Conservation (phyloP, 495 filamentous ascomycete genomes). For the Cairneyella variabilis region DNA sequence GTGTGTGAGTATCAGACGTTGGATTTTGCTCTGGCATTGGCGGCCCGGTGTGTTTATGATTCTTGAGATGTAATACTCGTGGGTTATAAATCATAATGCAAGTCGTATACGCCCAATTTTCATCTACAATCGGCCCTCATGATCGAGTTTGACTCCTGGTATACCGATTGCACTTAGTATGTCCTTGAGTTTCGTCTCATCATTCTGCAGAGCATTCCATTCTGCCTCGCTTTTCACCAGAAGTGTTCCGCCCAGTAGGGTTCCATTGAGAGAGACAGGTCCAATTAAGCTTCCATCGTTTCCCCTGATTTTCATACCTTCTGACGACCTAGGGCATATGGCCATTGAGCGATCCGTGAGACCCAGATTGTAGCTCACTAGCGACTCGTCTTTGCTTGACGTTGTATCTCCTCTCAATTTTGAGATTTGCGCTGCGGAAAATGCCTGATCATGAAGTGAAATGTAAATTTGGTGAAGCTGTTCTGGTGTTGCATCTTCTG, state of each 20-base stretch:
- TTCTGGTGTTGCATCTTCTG: conserved; percentile 34
- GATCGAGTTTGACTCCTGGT: conserved; percentile 26
- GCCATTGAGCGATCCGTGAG: conserved; percentile 68
- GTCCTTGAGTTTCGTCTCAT: conserved; percentile 46
- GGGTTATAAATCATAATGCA: conserved; percentile 3
- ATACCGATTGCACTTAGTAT: conserved; percentile 61
- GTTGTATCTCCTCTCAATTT: background rate
- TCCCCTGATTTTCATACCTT: conserved; percentile 33
- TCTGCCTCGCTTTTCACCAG: conserved; percentile 72
- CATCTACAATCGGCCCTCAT: conserved; percentile 4
- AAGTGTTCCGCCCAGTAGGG: conserved; percentile 73
- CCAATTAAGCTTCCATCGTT: conserved; percentile 37
- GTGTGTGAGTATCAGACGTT: background rate
- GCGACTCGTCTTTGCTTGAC: conserved; percentile 40
- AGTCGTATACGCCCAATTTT: background rate
- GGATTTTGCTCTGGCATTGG: background rate
- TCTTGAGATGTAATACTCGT: background rate
- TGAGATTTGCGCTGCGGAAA: conserved; percentile 15
- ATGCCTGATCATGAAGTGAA: conserved; percentile 52
- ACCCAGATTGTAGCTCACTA: conserved; percentile 75
- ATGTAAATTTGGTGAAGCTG: conserved; percentile 44
- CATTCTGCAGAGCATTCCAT: conserved; percentile 58
- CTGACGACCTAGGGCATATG: conserved; percentile 57
- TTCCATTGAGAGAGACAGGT: conserved; percentile 68
- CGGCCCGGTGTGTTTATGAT: background rate